Percentiles rank a stretch among this genome's conserved stretches.
Conservation (phyloP, 257 asterid species). For the Lycium barbarum region DNA sequence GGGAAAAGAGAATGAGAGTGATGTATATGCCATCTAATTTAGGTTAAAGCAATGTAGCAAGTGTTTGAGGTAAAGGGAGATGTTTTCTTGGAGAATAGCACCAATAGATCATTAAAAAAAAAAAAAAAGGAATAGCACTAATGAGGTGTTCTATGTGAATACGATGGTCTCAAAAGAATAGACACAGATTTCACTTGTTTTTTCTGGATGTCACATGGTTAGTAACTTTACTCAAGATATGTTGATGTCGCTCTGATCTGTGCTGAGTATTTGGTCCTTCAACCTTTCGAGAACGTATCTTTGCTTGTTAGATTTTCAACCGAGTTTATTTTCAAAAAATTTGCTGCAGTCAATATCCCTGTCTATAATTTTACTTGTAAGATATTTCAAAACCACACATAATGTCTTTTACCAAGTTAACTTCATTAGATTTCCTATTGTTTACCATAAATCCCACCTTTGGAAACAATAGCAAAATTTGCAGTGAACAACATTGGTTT, state of each 20-base stretch:
- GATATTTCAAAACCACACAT: neutral
- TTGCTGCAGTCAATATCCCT: neutral
- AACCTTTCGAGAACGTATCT: neutral
- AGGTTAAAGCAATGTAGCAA: neutral
- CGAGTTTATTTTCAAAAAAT: neutral
- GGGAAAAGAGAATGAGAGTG: neutral
- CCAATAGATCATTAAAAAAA: neutral
- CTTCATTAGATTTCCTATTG: neutral
- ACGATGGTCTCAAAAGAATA: neutral
- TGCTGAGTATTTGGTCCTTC: neutral
- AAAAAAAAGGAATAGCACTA: neutral
- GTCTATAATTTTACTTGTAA: slow-evolving; percentile 4
- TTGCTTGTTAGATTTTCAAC: neutral
- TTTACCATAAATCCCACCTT: neutral
- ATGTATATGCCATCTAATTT: neutral
- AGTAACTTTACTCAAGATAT: neutral
- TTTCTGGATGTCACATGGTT: neutral
- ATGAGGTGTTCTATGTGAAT: neutral
- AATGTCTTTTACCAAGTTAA: neutral
- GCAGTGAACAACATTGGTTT: neutral
- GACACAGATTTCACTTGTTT: slow-evolving; percentile 2
- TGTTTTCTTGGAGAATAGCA: neutral
- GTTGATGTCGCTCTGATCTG: neutral
- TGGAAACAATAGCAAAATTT: neutral
- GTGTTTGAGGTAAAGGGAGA: neutral